A percentile compares a stretch with the other conserved stretches of the same genome.
These are phyloP conservation scores for Talaromyces wortmannii DNA, from an alignment of 495 filamentous ascomycete species.

Conservation along the genomic window DNA sequence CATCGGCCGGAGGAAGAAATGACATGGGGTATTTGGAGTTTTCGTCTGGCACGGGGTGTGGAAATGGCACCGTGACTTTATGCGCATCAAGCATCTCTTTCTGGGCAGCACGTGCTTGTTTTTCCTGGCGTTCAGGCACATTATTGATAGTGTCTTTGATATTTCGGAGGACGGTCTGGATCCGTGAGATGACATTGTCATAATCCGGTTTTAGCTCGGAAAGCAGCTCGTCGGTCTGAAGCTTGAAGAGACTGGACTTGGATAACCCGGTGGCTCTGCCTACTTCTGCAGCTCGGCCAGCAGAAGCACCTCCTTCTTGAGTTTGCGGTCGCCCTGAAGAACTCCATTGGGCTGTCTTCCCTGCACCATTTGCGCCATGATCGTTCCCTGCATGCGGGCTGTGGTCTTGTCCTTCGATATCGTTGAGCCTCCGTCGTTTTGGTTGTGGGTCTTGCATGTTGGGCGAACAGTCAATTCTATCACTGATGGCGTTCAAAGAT, in stretches of 20 bases:
- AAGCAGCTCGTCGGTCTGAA: slow-evolving; percentile 83
- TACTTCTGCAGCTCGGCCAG: slow-evolving; percentile 24
- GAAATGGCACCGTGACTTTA: slow-evolving; percentile 71
- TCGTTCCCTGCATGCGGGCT: neutral
- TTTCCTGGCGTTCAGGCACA: slow-evolving; percentile 48
- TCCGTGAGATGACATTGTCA: slow-evolving; percentile 51
- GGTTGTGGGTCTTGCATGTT: neutral
- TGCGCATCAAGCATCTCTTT: slow-evolving; percentile 56
- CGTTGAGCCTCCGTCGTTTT: slow-evolving; percentile 5
- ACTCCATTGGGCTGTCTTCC: neutral
- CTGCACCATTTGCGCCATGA: neutral
- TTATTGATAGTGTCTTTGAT: slow-evolving; percentile 71
- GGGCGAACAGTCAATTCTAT: neutral
- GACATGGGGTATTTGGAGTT: slow-evolving; percentile 74
- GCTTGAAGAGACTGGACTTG: slow-evolving; percentile 72
- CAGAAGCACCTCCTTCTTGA: neutral
- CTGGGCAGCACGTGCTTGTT: slow-evolving; percentile 59
- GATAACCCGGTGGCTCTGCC: slow-evolving; percentile 42
- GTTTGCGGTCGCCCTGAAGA: neutral
- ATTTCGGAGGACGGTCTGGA: slow-evolving; percentile 63
- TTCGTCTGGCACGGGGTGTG: slow-evolving; percentile 63
- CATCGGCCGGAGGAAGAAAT: slow-evolving; percentile 65
- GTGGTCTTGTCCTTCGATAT: neutral
- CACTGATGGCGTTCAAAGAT: neutral
- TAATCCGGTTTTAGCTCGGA: slow-evolving; percentile 62